These are phyloP conservation scores for Lojkania enalia DNA, from an alignment of 2,329 filamentous ascomycete species.

Conservation along the genomic window DNA sequence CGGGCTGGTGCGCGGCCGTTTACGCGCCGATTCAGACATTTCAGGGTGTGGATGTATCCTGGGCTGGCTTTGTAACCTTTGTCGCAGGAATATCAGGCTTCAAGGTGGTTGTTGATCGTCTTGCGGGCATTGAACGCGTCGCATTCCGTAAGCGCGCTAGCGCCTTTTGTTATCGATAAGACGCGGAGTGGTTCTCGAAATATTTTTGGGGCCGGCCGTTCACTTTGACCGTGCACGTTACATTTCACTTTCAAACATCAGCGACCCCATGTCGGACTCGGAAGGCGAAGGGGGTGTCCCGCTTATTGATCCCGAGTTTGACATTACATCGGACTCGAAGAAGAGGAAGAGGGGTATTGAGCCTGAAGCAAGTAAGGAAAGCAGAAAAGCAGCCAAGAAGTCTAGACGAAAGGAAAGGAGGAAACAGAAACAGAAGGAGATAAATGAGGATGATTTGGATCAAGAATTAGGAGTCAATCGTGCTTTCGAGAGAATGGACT, in stretches of 20 bases:
- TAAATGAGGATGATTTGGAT: constrained; percentile 62
- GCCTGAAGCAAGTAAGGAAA: constrained; percentile 33
- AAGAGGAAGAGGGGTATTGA: constrained; percentile 49
- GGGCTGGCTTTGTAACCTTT: too few relatives aligned
- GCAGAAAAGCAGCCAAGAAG: constrained; percentile 42
- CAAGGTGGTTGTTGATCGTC: not conserved
- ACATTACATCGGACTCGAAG: constrained; percentile 33
- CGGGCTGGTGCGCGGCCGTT: constrained; percentile 39
- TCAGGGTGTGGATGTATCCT: not conserved
- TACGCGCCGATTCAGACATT: constrained; percentile 44
- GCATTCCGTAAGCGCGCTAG: not conserved
- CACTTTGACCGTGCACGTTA: constrained; percentile 10
- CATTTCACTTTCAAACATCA: constrained; percentile 23
- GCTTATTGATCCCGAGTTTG: constrained; percentile 48
- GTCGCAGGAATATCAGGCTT: not conserved
- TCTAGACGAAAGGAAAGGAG: constrained; percentile 58
- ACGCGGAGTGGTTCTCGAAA: too few relatives aligned
- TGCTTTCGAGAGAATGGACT: constrained; percentile 81
- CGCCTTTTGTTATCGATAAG: constrained; percentile 36
- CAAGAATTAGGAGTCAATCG: constrained; percentile 67
- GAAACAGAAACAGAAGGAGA: constrained; percentile 61
- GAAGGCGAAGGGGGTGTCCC: constrained; percentile 50
- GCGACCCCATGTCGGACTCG: constrained; percentile 49
- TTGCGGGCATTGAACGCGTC: not conserved
- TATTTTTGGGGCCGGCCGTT: not conserved